Percentiles rank a stretch among this genome's conserved stretches.
phyloP scores from a whole-genome alignment of 2,329 filamentous ascomycete species.

The Ophiostoma sp. region DNA sequence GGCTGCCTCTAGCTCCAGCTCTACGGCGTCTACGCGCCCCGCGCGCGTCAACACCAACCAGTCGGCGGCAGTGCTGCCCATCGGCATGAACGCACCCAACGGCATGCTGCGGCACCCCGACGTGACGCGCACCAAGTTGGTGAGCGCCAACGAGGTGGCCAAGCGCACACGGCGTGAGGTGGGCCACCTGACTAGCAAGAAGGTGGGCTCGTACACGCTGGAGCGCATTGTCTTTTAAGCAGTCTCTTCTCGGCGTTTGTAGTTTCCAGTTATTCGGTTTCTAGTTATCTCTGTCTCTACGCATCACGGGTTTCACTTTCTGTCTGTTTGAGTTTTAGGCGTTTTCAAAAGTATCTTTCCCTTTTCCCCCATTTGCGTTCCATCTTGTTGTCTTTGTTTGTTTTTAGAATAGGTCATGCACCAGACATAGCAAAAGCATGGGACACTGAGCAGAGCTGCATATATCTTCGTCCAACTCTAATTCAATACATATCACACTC shows the following conservation, averaged over 20 bases:
- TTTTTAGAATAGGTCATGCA: background rate
- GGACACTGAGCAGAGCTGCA: no score
- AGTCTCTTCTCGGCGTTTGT: background rate
- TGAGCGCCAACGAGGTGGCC: constrained; percentile 64
- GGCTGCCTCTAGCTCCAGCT: constrained; percentile 36
- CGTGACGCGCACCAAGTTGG: constrained; percentile 50
- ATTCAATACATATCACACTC: background rate
- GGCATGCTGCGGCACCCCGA: constrained; percentile 18
- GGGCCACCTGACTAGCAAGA: constrained; percentile 70
- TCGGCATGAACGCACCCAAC: constrained; percentile 59
- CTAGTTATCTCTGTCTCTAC: background rate
- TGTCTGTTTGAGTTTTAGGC: background rate
- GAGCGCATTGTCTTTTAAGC: constrained; percentile 64
- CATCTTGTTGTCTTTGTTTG: background rate
- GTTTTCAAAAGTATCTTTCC: constrained; percentile 6
- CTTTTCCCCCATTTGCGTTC: background rate
- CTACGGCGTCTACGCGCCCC: constrained; percentile 34
- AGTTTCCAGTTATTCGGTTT: background rate
- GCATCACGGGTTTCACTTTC: background rate
- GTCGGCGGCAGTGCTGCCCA: constrained; percentile 51
- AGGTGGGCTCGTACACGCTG: constrained; percentile 75
- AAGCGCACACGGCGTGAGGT: constrained; percentile 66
- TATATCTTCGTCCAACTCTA: no score
- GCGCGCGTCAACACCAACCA: constrained; percentile 39
- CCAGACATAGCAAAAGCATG: no score